phyloP scores from a whole-genome alignment of 169 alveolate genomes.

The Besnoitia besnoiti region DNA sequence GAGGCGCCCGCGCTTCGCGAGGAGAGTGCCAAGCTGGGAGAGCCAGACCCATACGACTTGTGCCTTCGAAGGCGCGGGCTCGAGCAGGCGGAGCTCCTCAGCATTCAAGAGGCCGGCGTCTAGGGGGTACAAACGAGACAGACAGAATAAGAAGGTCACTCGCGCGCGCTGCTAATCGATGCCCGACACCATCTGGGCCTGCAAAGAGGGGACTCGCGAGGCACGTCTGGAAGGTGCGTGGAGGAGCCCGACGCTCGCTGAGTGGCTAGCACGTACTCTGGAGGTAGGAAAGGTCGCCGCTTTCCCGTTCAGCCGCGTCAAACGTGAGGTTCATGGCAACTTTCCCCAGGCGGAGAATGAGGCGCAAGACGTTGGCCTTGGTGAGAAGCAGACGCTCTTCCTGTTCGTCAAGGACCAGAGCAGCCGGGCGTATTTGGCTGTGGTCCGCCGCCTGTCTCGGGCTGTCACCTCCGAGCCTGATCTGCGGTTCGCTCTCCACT shows the following conservation, averaged over 20 bases:
- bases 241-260: no score
- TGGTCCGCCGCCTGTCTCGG: not conserved
- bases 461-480: not conserved
- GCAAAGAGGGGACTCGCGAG: no score
- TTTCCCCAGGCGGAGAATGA: conserved; percentile 44
- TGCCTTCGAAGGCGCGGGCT: conserved; percentile 51
- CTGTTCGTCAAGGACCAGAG: not conserved
- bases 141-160: not conserved
- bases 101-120: conserved; percentile 40
- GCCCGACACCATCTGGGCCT: no score
- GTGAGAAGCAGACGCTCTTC: not conserved
- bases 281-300: conserved; percentile 42
- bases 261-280: conserved; percentile 6
- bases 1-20: conserved; percentile 50
- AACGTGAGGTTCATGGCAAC: conserved; percentile 48
- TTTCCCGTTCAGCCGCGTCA: conserved; percentile 57
- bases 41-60: conserved; percentile 48
- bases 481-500: no score
- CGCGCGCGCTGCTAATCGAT: no score
- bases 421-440: not conserved
- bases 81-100: conserved; percentile 37
- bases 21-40: conserved; percentile 18
- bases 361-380: conserved; percentile 29
- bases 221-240: no score
- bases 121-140: not conserved